Conservation (phyloP, 148 eudicot species). For the Rhododendron ferrugineum region DNA sequence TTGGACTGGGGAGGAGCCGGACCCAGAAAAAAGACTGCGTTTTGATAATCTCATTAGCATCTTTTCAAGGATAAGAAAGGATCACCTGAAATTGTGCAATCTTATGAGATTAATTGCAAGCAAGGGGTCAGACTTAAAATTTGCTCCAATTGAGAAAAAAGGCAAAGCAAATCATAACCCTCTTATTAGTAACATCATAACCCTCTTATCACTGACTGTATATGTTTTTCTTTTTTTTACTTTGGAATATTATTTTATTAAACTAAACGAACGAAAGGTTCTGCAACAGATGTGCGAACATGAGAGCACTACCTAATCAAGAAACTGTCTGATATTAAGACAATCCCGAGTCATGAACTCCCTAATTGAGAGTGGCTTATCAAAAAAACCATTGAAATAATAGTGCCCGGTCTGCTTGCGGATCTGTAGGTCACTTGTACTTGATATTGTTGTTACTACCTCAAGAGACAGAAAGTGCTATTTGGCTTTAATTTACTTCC, state of each 20-base stretch:
- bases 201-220: neutral
- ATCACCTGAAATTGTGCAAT: neutral
- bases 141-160: neutral
- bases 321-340: too few relatives aligned
- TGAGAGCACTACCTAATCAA: too few relatives aligned
- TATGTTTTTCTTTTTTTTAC: too few relatives aligned
- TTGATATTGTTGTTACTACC: too few relatives aligned
- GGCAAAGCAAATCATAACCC: neutral
- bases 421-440: too few relatives aligned
- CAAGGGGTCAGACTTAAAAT: neutral
- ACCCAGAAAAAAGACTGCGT: neutral
- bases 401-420: neutral
- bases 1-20: neutral
- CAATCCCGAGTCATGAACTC: neutral
- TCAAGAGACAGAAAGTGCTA: too few relatives aligned
- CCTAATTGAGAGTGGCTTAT: too few relatives aligned
- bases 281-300: too few relatives aligned
- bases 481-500: too few relatives aligned
- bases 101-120: neutral
- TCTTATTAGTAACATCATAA: neutral
- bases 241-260: too few relatives aligned
- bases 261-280: too few relatives aligned
- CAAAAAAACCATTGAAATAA: neutral
- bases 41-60: neutral
- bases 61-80: neutral